Evolutionary conservation across 2,329 filamentous ascomycete species (phyloP).

Genomic region (Lachnellula willkommii): DNA sequence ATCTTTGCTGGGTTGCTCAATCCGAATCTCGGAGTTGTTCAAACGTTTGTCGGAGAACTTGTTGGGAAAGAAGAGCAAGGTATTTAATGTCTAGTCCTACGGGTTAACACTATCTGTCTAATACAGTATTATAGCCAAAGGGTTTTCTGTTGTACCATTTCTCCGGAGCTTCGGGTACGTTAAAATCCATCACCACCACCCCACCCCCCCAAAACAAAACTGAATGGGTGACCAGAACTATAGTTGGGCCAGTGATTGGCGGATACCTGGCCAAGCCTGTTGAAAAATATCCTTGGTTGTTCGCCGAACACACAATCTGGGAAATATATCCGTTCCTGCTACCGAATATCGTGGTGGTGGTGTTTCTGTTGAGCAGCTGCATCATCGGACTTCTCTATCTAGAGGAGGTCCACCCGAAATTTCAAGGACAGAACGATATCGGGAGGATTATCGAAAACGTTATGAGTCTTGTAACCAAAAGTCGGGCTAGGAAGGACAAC

Average conservation of each 20-base stretch:
- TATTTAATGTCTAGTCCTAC: not conserved
- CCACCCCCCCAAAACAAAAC: not conserved
- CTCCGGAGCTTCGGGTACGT: conserved; percentile 84
- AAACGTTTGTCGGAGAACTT: conserved; percentile 87
- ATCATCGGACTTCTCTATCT: not conserved
- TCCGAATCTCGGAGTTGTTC: conserved; percentile 84
- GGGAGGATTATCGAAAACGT: not conserved
- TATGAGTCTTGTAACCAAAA: not conserved
- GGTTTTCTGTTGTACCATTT: conserved; percentile 92
- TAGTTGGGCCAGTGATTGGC: conserved; percentile 82
- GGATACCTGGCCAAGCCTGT: conserved; percentile 81
- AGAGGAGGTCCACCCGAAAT: conserved; percentile 1
- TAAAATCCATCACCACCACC: not conserved
- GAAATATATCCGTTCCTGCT: conserved; percentile 80
- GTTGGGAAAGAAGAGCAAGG: conserved; percentile 88
- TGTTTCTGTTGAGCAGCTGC: not conserved
- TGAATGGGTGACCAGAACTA: conserved; percentile 32
- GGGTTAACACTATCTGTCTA: conserved; percentile 29
- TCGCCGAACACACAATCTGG: conserved; percentile 60
- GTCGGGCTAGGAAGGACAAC: not conserved
- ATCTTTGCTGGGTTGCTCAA: conserved; percentile 84
- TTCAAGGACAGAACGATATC: not conserved
- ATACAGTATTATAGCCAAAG: conserved; percentile 54
- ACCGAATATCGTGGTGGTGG: conserved; percentile 72
- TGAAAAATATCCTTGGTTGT: conserved; percentile 70